Percentiles rank a stretch among this genome's conserved stretches.
phyloP scores from a whole-genome alignment of 768 basidiomycete genomes.

The Suillus tomentosus region DNA sequence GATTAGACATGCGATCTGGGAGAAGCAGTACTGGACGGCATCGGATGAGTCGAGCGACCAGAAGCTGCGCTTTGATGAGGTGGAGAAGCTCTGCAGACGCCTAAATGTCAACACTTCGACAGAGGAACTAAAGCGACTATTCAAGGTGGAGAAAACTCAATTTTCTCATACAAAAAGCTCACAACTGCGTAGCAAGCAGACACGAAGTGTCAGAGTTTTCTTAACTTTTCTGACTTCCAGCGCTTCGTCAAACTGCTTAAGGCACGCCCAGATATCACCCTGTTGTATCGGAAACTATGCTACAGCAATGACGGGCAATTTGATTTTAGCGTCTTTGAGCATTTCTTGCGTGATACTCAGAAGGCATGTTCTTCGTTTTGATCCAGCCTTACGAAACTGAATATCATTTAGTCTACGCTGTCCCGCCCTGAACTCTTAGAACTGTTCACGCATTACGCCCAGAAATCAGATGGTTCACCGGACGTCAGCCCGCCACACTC shows the following conservation, averaged over 20 bases:
- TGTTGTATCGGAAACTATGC: slow-evolving; percentile 53
- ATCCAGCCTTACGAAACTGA: slow-evolving; percentile 16
- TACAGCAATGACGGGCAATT: slow-evolving; percentile 31
- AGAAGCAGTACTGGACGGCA: slow-evolving; percentile 80
- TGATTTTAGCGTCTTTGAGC: slow-evolving; percentile 44
- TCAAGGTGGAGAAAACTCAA: slow-evolving; percentile 46
- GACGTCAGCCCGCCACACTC: background rate
- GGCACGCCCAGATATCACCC: slow-evolving; percentile 78
- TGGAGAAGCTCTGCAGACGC: slow-evolving; percentile 68
- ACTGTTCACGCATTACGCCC: slow-evolving; percentile 40
- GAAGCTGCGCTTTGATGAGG: slow-evolving; percentile 67
- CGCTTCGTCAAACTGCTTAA: slow-evolving; percentile 82
- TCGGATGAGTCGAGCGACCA: slow-evolving; percentile 65
- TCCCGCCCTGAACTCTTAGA: slow-evolving; percentile 34
- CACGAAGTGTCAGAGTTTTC: slow-evolving; percentile 49
- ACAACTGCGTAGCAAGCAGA: slow-evolving; percentile 59
- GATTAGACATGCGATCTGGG: slow-evolving; percentile 70
- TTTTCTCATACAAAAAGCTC: background rate
- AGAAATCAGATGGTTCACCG: slow-evolving; percentile 10
- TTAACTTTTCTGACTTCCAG: slow-evolving; percentile 82
- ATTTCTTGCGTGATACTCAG: slow-evolving; percentile 55
- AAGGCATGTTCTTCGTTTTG: slow-evolving; percentile 37
- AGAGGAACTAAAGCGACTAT: slow-evolving; percentile 56
- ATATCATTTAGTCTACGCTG: slow-evolving; percentile 36
- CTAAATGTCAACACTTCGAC: slow-evolving; percentile 63